Base-by-base conservation (phyloP, 179 eudicot species). In the Heliamphora pulchella region DNA sequence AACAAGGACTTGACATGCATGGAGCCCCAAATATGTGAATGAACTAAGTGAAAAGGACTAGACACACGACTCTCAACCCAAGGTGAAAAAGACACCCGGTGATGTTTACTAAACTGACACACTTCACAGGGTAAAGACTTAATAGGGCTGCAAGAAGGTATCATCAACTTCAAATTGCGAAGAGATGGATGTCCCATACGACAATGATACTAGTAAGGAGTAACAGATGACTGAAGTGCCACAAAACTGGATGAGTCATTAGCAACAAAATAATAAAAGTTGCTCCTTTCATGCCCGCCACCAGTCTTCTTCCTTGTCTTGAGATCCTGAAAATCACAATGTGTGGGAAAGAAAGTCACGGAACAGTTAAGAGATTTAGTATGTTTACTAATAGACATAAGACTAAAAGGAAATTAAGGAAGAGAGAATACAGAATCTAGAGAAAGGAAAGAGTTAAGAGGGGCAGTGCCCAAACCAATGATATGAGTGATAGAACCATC, bases 221-320 rank as follows among this genome's bases (percentile, higher is more conserved):
- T 31, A 31, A 31, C 31, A 31, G 31, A 31, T 0, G 31, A 67
- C 13, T 18, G 31, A 67, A 67, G 43, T n/a, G 43, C 13, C 43
- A 67, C 41, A 15, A 13, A 22, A 67, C 13, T 18, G 71, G 43
- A 43, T 67, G 71, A 67, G 31, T 31, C 31, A 31, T 67, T 9
- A 67, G 9, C 8, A 67, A 8, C 8, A 43, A 67, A 67, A 43
- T 67, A 20, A 22, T 67, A 67, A 9, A 67, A 13, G 17, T 39
- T 2, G 4, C 43, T 67, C 11, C 31, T 10, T 67, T 67, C 71
- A 67, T 67, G 44, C 41, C 44, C 71, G 39, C 13, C 31, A 67
- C 46, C 71, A 67, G 20, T 67, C 43, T 67, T 67, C 71, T 43
- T 67, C 46, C 43, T 67, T 39, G 71, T 67, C 41, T n/a, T 67